Evolutionary conservation across 495 filamentous ascomycete genomes (phyloP).

Genomic region (Penicillium samsonianum): DNA sequence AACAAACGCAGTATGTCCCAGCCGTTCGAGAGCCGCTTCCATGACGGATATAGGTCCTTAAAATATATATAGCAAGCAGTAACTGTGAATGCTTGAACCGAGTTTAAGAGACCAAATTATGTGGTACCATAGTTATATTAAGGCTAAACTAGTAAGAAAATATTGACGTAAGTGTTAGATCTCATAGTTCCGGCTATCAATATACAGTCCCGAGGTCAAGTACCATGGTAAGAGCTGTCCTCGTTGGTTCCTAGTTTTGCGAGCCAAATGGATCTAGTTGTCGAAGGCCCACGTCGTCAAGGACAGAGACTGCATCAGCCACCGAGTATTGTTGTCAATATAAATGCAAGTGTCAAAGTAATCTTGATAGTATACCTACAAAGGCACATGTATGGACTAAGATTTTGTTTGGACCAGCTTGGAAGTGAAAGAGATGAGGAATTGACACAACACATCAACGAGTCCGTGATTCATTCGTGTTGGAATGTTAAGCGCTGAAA

Average conservation of each 20-base stretch:
- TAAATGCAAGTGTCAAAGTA: not conserved
- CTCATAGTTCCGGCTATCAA: too few relatives aligned
- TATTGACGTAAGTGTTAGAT: too few relatives aligned
- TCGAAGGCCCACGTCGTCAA: not conserved
- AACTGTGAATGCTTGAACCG: too few relatives aligned
- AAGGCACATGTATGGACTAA: not conserved
- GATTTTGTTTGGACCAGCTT: not conserved
- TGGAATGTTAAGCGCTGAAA: not conserved
- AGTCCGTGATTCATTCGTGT: slow-evolving; percentile 3
- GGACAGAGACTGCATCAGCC: not conserved
- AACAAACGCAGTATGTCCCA: too few relatives aligned
- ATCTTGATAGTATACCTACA: not conserved
- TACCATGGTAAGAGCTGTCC: too few relatives aligned
- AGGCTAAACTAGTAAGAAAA: too few relatives aligned
- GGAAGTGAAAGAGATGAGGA: not conserved
- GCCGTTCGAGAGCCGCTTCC: too few relatives aligned
- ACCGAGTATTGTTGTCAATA: not conserved
- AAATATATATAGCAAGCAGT: too few relatives aligned
- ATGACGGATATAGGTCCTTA: too few relatives aligned
- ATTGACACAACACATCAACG: not conserved
- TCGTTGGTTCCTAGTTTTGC: not conserved
- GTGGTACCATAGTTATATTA: too few relatives aligned
- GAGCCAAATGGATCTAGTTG: not conserved
- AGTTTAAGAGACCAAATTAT: too few relatives aligned
- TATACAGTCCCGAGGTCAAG: too few relatives aligned